Evolutionary conservation across 1,284 basidiomycete species (phyloP).

Genomic region (Ganoderma sinense): DNA sequence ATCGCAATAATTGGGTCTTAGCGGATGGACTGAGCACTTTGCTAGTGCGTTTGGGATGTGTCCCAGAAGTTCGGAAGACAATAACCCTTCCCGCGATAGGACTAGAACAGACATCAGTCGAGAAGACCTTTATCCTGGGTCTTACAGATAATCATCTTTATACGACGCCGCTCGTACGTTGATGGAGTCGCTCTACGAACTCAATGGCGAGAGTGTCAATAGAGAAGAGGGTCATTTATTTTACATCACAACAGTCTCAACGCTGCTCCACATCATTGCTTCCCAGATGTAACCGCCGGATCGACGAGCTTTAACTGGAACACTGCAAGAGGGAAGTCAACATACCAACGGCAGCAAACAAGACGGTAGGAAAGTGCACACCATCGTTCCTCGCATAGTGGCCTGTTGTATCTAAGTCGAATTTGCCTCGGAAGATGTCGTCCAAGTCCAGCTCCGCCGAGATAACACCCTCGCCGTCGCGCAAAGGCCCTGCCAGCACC

Average conservation of each 20-base stretch:
- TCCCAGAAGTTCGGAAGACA: not conserved
- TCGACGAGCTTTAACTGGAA: slow-evolving; percentile 30
- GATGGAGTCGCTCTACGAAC: not conserved
- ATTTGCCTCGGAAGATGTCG: slow-evolving; percentile 69
- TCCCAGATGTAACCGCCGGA: slow-evolving; percentile 13
- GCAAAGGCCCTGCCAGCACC: slow-evolving; percentile 73
- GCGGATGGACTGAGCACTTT: not conserved
- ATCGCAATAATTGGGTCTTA: not conserved
- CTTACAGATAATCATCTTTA: not conserved
- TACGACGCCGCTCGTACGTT: not conserved
- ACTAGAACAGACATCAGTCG: not conserved
- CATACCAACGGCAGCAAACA: not conserved
- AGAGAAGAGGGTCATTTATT: not conserved
- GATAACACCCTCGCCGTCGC: slow-evolving; percentile 66
- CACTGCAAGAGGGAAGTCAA: slow-evolving; percentile 23
- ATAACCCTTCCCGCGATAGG: not conserved
- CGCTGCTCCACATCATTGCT: not conserved
- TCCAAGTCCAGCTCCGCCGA: slow-evolving; percentile 72
- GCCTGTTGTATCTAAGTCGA: slow-evolving; percentile 76
- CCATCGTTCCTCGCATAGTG: slow-evolving; percentile 74
- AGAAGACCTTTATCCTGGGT: not conserved
- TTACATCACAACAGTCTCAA: not conserved
- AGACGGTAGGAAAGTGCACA: slow-evolving; percentile 40
- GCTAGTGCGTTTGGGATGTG: not conserved
- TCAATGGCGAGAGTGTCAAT: not conserved